These are phyloP conservation scores for Penicillium antarcticum DNA, from an alignment of 495 filamentous ascomycete species.

Conservation along the genomic window DNA sequence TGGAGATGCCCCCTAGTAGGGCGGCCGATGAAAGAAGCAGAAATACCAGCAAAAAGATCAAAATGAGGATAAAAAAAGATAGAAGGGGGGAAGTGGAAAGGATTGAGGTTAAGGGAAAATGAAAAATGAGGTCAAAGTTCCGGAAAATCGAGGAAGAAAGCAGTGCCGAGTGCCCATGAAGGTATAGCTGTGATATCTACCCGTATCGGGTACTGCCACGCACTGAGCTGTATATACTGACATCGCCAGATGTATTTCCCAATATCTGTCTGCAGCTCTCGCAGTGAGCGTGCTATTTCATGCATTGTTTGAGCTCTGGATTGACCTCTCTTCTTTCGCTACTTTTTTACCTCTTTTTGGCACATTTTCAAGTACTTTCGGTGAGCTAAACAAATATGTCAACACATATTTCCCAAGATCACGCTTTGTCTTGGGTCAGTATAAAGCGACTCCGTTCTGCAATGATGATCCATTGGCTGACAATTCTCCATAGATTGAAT, in stretches of 20 bases:
- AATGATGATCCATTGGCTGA: neutral
- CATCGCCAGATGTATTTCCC: too few species aligned
- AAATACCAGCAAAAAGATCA: conserved; percentile 7
- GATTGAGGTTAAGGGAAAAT: conserved; percentile 17
- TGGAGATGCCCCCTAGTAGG: conserved; percentile 19
- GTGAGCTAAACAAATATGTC: too few species aligned
- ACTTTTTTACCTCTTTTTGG: too few species aligned
- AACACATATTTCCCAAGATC: too few species aligned
- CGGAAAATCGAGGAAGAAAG: conserved; percentile 13
- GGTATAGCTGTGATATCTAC: conserved; percentile 25
- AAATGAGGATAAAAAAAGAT: conserved; percentile 4
- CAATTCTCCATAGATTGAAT: too few species aligned
- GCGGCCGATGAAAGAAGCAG: conserved; percentile 12
- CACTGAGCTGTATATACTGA: neutral
- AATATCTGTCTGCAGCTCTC: too few species aligned
- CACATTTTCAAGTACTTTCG: too few species aligned
- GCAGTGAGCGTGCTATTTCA: too few species aligned
- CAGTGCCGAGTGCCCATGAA: conserved; percentile 11
- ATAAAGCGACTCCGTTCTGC: too few species aligned
- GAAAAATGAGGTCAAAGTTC: conserved; percentile 17
- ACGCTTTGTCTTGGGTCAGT: too few species aligned
- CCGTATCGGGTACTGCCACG: conserved; percentile 10
- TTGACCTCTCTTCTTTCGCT: too few species aligned
- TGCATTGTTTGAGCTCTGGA: too few species aligned
- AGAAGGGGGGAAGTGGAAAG: conserved; percentile 7